Evolutionary conservation across 768 basidiomycete species (phyloP), one percentile per base, ranked within the genome.

Genomic region (Sistotremastrum niveocremeum): DNA sequence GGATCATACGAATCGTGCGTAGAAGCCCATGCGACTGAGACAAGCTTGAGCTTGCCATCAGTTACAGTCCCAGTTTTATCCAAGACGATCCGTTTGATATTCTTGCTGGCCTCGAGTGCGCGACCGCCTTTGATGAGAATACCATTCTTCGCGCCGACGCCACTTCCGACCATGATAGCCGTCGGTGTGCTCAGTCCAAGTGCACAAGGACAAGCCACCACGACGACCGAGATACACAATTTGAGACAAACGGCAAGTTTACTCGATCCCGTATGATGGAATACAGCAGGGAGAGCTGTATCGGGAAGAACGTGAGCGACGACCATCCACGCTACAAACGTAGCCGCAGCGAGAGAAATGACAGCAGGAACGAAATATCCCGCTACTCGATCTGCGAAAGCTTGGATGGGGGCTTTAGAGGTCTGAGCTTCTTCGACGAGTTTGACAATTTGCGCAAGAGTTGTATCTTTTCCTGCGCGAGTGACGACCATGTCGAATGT

Each of bases 1-100:
- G 28, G 42, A 37, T 65, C 63, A 20, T 54, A 49, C 41, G 58
- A 53, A 41, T 60, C 62, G 41, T 48, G 55, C 2, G 63, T 48
- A 11, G 74, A 69, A 7, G 73, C 80, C 95, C 94, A 99, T 38
- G 70, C 71, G 45, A 87, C 64, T 1, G 76, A 81, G 3, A 74
- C 72, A 43, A 99, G 85, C 33, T 69, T 77, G 56, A 97, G 72
- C 64, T 89, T 95, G n/a, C 95, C 95, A 41, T 89, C 73, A 0
- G 95, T 99, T 7, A 99, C 79, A 0, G 95, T 99, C 7, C 95
- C 95, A 0, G 95, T 99, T 72, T 99, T 99, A 72, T 99, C 95
- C 42, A 98, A 60, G 0, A 95, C 77, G 51, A 98, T 78, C 9
- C 79, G 72, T 59, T 79, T 79, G 56, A 98, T 79, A 44, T 72